Base-by-base conservation (phyloP, 2,329 filamentous ascomycete genomes). In the Botryotinia convoluta region DNA sequence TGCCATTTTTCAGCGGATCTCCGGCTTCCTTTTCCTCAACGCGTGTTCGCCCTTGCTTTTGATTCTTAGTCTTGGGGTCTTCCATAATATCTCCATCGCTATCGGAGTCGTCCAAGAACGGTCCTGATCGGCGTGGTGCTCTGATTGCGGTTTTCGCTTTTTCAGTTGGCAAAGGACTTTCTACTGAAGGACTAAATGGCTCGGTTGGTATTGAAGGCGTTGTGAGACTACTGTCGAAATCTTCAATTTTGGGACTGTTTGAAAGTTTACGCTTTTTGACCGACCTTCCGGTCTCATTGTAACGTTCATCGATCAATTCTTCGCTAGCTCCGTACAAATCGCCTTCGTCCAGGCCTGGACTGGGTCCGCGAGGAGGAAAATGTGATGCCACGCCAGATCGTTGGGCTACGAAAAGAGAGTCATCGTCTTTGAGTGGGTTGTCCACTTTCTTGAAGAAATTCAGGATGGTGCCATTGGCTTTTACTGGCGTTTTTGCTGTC, bases 371-470 rank as follows among this genome's bases (percentile, higher is more conserved):
- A 29, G 67, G 45, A 29, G 37, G 62, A 32, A 62, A 42, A 1
- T 64, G 29, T 9, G 42, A 4, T 44, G 10, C 32, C 22, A n/a
- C 73, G 70, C 77, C 76, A 74, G 74, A 80, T 74, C 77, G 77
- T 73, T 78, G 81, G 37, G 84, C 82, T 4, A 85, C 81, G 72
- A 93, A 92, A 16, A 92, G 85, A 32, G 85, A 84, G 72, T 90
- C 84, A 32, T 72, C 71, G 75, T 91, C 86, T 73, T 87, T 83
- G 70, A 81, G 39, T 18, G 78, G 82, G 0, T 82, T 82, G 20
- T 87, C 87, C 0, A 88, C 85, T 79, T 93, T 94, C 79, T 92
- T 90, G 80, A 94, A 94, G 81, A 93, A 94, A 75, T 83, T 93
- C 22, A 93, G 82, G 45, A 94, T 93, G 75, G 90, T 93, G 10